Evolutionary conservation across 352 stramenopile species (phyloP).

Genomic region (Phytophthora crassamura): DNA sequence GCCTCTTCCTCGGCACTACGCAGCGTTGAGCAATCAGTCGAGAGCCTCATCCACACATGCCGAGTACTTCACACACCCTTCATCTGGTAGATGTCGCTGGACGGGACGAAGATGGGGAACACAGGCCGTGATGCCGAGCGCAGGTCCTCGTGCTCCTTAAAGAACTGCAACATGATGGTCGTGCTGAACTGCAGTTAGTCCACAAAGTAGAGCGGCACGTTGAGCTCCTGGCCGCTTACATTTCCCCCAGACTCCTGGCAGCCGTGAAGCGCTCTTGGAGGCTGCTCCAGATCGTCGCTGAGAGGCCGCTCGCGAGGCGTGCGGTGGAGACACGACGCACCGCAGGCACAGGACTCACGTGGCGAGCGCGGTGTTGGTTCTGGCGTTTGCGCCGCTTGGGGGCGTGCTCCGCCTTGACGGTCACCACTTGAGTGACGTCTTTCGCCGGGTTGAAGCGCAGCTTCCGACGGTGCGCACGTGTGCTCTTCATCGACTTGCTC

Average conservation of each 20-base stretch:
- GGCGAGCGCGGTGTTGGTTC: conserved; percentile 9
- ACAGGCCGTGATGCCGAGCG: conserved; percentile 12
- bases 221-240: conserved; percentile 35
- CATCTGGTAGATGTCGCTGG: conserved; percentile 74
- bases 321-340: neutral
- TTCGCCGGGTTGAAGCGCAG: conserved; percentile 31
- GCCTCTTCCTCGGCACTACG: conserved; percentile 68
- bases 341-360: conserved; percentile 10
- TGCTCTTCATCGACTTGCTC: conserved; percentile 36
- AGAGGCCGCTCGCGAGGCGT: conserved; percentile 12
- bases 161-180: conserved; percentile 60
- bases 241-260: conserved; percentile 58
- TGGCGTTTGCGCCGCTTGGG: conserved; percentile 32
- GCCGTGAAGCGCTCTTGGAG: conserved; percentile 47
- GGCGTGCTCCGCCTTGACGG: conserved; percentile 20
- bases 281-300: conserved; percentile 37
- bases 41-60: conserved; percentile 8
- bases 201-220: neutral
- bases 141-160: conserved; percentile 62
- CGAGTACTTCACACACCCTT: conserved; percentile 40
- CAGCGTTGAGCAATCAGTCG: conserved; percentile 3
- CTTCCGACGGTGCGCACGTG: conserved; percentile 32
- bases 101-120: conserved; percentile 59
- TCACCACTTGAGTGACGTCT: conserved; percentile 13
- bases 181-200: conserved; percentile 43